These are phyloP conservation scores for Pogostemon cablin DNA, from an alignment of 257 asterid genomes.

Conservation along the genomic window DNA sequence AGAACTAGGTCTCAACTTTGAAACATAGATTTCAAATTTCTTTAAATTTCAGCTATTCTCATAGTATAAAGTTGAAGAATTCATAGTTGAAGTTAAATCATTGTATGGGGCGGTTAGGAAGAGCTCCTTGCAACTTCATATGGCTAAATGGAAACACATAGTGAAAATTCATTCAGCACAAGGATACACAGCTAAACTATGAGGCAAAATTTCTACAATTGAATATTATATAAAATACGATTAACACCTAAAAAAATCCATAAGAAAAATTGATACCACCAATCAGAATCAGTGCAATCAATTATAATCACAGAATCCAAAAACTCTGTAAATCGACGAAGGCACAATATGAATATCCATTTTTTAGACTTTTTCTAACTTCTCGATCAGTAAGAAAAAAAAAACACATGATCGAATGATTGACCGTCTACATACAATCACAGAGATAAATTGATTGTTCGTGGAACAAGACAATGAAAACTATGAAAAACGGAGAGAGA, in stretches of 20 bases:
- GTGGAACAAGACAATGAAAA: not conserved
- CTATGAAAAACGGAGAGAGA: not conserved
- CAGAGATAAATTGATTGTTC: not conserved
- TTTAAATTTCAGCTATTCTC: not conserved
- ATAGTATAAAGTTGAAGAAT: not conserved
- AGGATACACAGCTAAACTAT: slow-evolving; percentile 3
- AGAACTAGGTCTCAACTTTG: not conserved
- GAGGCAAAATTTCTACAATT: not conserved
- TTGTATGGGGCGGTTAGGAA: not conserved
- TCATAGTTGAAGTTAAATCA: slow-evolving; percentile 1
- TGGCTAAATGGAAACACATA: not conserved
- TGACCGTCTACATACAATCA: not conserved
- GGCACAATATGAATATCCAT: slow-evolving; percentile 14
- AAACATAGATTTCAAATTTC: not conserved
- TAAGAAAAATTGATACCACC: not conserved
- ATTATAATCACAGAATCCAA: slow-evolving; percentile 1
- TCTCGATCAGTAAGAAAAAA: not conserved
- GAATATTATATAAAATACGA: not conserved
- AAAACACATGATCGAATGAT: not conserved
- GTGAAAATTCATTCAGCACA: not conserved
- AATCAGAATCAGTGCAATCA: slow-evolving; percentile 9
- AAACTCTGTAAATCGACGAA: not conserved
- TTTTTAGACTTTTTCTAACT: not conserved
- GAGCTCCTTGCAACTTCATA: slow-evolving; percentile 5
- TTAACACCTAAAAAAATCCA: not conserved